Percentiles rank a stretch among this genome's conserved stretches.
Evolutionary conservation across 2,329 filamentous ascomycete species (phyloP).

Genomic region (Atkinsonella texensis): DNA sequence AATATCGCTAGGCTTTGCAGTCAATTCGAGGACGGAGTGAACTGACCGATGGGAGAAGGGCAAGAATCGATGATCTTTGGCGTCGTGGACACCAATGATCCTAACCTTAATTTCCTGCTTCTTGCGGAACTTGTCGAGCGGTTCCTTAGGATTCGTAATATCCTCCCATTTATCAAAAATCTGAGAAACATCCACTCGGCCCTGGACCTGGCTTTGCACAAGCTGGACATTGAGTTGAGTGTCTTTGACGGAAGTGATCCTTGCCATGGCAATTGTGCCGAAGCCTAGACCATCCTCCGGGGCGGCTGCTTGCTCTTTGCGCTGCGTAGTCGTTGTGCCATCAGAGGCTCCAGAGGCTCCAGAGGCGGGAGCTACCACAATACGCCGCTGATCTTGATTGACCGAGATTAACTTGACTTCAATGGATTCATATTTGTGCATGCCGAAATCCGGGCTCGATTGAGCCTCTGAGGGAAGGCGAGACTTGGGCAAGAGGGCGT

Average conservation of each 20-base stretch:
- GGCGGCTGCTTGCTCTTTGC: slow-evolving; percentile 17
- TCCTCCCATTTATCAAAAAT: slow-evolving; percentile 81
- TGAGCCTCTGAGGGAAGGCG: slow-evolving; percentile 62
- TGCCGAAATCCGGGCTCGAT: slow-evolving; percentile 60
- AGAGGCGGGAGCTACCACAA: slow-evolving; percentile 43
- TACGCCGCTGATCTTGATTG: slow-evolving; percentile 57
- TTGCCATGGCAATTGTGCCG: slow-evolving; percentile 64
- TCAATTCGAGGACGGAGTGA: slow-evolving; percentile 78
- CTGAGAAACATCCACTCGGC: slow-evolving; percentile 87
- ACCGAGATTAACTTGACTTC: slow-evolving; percentile 59
- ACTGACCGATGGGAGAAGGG: slow-evolving; percentile 77
- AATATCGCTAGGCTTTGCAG: slow-evolving; percentile 60
- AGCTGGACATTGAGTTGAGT: slow-evolving; percentile 89
- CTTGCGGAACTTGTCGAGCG: slow-evolving; percentile 58
- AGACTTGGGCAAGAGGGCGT: slow-evolving; percentile 68
- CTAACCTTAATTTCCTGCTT: slow-evolving; percentile 63
- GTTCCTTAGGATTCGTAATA: slow-evolving; percentile 70
- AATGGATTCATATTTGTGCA: slow-evolving; percentile 66
- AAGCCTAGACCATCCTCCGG: slow-evolving; percentile 60
- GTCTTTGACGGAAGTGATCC: slow-evolving; percentile 71
- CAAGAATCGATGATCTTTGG: slow-evolving; percentile 79
- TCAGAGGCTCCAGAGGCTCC: slow-evolving; percentile 35
- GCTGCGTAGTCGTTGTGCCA: slow-evolving; percentile 28
- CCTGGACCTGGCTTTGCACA: slow-evolving; percentile 60
- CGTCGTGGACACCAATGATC: slow-evolving; percentile 79